Evolutionary conservation across 2,329 filamentous ascomycete species (phyloP).

Genomic region (Fusarium pseudonygamai): DNA sequence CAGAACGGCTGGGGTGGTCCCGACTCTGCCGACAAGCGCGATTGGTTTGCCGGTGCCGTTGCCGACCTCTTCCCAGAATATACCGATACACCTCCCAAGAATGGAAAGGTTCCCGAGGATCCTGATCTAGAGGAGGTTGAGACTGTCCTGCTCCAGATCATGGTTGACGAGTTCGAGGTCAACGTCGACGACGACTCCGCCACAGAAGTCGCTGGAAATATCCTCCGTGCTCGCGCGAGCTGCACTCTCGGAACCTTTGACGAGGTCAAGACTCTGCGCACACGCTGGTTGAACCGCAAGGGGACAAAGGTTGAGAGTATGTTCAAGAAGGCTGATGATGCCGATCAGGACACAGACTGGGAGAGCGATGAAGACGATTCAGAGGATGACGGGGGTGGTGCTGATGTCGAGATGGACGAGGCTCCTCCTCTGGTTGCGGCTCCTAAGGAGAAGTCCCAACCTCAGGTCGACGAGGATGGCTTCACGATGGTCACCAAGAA

Average conservation of each 20-base stretch:
- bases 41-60: constrained; percentile 93
- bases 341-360: constrained; percentile 68
- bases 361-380: constrained; percentile 68
- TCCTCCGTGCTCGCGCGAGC: constrained; percentile 73
- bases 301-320: constrained; percentile 65
- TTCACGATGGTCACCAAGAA: constrained; percentile 80
- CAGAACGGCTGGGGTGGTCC: constrained; percentile 89
- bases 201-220: constrained; percentile 75
- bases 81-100: constrained; percentile 48
- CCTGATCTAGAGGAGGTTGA: constrained; percentile 84
- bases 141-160: constrained; percentile 84
- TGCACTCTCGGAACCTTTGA: constrained; percentile 72
- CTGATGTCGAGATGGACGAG: constrained; percentile 74
- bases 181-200: constrained; percentile 90
- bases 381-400: constrained; percentile 64
- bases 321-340: constrained; percentile 65
- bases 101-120: constrained; percentile 52
- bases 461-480: constrained; percentile 82
- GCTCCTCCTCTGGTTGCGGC: constrained; percentile 68
- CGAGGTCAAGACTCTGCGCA: constrained; percentile 71
- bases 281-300: constrained; percentile 69
- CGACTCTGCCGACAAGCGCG: constrained; percentile 84
- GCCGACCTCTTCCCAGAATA: constrained; percentile 83
- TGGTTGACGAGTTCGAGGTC: constrained; percentile 96
- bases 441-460: constrained; percentile 70